phyloP scores from a whole-genome alignment of 2,329 filamentous ascomycete genomes.

The Aspergillus pseudoglaucus region DNA sequence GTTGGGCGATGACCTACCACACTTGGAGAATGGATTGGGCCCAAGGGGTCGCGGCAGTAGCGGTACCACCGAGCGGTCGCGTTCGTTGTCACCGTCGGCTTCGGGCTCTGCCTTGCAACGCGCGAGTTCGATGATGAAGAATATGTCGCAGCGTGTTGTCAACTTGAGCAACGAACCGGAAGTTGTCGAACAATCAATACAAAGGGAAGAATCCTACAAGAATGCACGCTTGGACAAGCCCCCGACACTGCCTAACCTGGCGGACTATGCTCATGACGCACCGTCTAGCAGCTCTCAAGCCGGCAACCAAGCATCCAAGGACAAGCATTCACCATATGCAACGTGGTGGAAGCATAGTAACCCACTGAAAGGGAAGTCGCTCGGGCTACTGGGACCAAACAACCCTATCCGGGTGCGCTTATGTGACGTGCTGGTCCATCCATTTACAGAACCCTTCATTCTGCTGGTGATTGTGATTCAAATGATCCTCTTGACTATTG shows the following conservation, averaged over 20 bases:
- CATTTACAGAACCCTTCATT: conserved; percentile 78
- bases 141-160: conserved; percentile 95
- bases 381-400: conserved; percentile 76
- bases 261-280: conserved; percentile 41
- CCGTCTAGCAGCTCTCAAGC: conserved; percentile 25
- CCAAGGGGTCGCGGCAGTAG: conserved; percentile 50
- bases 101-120: conserved; percentile 57
- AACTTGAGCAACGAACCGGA: conserved; percentile 94
- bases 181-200: conserved; percentile 64
- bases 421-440: conserved; percentile 79
- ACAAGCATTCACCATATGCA: conserved; percentile 32
- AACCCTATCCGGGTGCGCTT: conserved; percentile 67
- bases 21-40: conserved; percentile 54
- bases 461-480: conserved; percentile 83
- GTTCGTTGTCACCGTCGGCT: conserved; percentile 58
- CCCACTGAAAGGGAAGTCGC: conserved; percentile 75
- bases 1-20: conserved; percentile 55
- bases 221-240: conserved; percentile 48
- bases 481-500: conserved; percentile 77
- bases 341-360: conserved; percentile 52
- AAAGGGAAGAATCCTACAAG: conserved; percentile 50
- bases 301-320: conserved; percentile 28
- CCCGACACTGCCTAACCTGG: conserved; percentile 44
- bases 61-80: conserved; percentile 40
- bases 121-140: conserved; percentile 69